Conservation (phyloP, 164 flowering plant genomes). For the Tetrastigma voinierianum region DNA sequence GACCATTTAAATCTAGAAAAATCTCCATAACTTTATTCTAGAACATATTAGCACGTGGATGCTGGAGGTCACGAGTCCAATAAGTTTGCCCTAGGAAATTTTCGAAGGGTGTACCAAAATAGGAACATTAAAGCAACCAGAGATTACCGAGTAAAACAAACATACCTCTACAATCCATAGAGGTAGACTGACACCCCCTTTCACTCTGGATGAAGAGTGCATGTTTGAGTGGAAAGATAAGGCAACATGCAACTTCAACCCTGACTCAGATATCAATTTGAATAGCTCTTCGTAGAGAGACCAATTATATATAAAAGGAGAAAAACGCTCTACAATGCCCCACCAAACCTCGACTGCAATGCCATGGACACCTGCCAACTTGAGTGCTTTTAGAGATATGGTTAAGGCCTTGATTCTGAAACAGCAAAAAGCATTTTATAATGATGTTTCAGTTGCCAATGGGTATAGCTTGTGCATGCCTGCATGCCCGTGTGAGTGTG, state of each 20-base stretch:
- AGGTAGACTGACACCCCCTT: slow-evolving; percentile 46
- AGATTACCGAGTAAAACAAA: background rate
- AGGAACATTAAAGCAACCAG: background rate
- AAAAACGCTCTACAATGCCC: slow-evolving; percentile 61
- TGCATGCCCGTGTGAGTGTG: too few relatives aligned
- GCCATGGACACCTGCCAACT: slow-evolving; percentile 69
- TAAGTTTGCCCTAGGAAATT: background rate
- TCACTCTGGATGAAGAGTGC: slow-evolving; percentile 23
- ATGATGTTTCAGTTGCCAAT: slow-evolving; percentile 3
- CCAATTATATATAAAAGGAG: slow-evolving; percentile 55
- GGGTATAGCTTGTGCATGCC: too few relatives aligned
- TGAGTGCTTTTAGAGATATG: slow-evolving; percentile 58
- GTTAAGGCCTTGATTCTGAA: slow-evolving; percentile 48
- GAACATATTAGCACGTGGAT: too few relatives aligned
- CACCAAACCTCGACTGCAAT: slow-evolving; percentile 69
- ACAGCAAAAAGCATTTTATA: slow-evolving; percentile 6
- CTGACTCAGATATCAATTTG: slow-evolving; percentile 37
- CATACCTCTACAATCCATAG: slow-evolving; percentile 50
- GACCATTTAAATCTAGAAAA: too few relatives aligned
- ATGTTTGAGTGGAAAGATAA: slow-evolving; percentile 52
- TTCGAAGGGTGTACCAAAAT: background rate
- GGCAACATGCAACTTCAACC: slow-evolving; percentile 59
- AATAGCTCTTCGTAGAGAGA: slow-evolving; percentile 53
- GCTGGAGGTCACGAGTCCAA: background rate
- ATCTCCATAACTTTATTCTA: too few relatives aligned